Percentiles rank a stretch among this genome's conserved stretches.
phyloP scores from a whole-genome alignment of 2,329 filamentous ascomycete species.

The Aspergillus thermomutatus region DNA sequence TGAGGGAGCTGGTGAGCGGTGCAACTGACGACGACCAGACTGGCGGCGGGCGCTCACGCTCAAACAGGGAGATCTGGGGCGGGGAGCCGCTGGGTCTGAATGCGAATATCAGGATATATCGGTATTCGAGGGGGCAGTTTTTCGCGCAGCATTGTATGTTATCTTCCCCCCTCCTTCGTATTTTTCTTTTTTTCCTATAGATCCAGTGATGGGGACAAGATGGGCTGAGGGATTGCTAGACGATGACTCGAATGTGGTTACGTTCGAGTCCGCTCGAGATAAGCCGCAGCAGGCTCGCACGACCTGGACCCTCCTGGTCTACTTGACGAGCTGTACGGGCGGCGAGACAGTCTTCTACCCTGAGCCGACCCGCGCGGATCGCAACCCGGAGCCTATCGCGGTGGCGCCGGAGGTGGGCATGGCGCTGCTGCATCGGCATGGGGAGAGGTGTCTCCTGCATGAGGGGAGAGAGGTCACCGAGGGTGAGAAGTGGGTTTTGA shows the following conservation, averaged over 20 bases:
- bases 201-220: not conserved
- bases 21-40: constrained; percentile 27
- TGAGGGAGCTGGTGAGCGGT: constrained; percentile 59
- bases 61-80: constrained; percentile 59
- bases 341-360: constrained; percentile 93
- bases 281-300: constrained; percentile 58
- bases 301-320: constrained; percentile 88
- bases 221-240: constrained; percentile 49
- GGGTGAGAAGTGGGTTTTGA: constrained; percentile 88
- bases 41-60: constrained; percentile 28
- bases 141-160: constrained; percentile 86
- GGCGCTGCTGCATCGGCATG: constrained; percentile 82
- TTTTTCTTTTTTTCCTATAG: too few relatives aligned
- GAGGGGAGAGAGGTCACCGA: constrained; percentile 75
- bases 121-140: constrained; percentile 81
- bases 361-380: constrained; percentile 48
- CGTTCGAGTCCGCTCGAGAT: constrained; percentile 48
- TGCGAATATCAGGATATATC: constrained; percentile 84
- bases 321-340: constrained; percentile 78
- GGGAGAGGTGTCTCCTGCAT: constrained; percentile 83
- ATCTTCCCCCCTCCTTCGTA: constrained; percentile 1
- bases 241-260: constrained; percentile 78
- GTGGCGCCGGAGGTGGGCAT: constrained; percentile 79
- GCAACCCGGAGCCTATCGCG: constrained; percentile 60
- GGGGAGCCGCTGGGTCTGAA: constrained; percentile 81